Percentiles rank a stretch among this genome's conserved stretches.
Evolutionary conservation across 495 filamentous ascomycete species (phyloP).

Genomic region (Talaromyces thailandensis): DNA sequence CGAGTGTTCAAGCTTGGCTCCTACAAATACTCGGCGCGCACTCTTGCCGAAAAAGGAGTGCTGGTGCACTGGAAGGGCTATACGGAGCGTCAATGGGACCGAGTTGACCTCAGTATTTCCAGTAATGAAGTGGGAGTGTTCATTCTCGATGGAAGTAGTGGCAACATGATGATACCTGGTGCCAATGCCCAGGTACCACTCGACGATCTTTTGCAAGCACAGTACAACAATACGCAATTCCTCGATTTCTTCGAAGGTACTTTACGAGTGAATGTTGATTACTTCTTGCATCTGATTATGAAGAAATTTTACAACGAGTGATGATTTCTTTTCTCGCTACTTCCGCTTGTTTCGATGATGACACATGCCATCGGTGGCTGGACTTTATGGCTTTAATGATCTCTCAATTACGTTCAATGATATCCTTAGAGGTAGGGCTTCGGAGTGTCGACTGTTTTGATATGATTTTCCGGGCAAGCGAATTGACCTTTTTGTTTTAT

Average conservation of each 20-base stretch:
- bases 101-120: constrained; percentile 86
- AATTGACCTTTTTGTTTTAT: neutral
- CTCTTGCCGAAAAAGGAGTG: constrained; percentile 86
- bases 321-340: constrained; percentile 7
- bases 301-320: constrained; percentile 89
- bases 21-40: constrained; percentile 90
- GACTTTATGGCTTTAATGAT: constrained; percentile 6
- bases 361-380: neutral
- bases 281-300: constrained; percentile 91
- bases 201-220: constrained; percentile 90
- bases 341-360: neutral
- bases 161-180: constrained; percentile 92
- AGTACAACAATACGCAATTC: constrained; percentile 93
- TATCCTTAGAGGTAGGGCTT: constrained; percentile 7
- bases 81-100: constrained; percentile 77
- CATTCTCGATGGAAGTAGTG: constrained; percentile 80
- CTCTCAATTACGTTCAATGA: constrained; percentile 2
- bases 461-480: neutral
- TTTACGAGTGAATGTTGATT: constrained; percentile 85
- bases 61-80: constrained; percentile 83
- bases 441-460: constrained; percentile 10
- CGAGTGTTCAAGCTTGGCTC: constrained; percentile 94
- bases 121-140: constrained; percentile 95
- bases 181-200: constrained; percentile 83
- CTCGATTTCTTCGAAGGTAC: constrained; percentile 88